Conservation (phyloP, 305 asterid genomes). For the Rubia tinctorum region DNA sequence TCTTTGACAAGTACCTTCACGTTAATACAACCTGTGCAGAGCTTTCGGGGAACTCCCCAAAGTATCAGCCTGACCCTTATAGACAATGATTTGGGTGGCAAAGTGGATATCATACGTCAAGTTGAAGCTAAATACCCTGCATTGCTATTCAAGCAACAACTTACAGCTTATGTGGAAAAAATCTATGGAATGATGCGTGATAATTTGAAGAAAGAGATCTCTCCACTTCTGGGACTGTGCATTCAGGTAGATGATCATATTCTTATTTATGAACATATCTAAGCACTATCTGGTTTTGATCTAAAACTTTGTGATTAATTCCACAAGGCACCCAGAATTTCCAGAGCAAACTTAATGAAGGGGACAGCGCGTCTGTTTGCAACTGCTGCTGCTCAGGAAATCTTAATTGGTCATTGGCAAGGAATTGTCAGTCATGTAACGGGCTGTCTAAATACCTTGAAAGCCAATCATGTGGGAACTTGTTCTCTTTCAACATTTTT, state of each 20-base stretch:
- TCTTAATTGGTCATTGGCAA: constrained; percentile 68
- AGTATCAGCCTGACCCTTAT: constrained; percentile 77
- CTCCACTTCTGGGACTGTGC: constrained; percentile 69
- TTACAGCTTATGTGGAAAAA: constrained; percentile 71
- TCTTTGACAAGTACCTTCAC: neutral
- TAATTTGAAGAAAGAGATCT: constrained; percentile 64
- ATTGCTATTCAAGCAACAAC: constrained; percentile 68
- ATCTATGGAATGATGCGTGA: constrained; percentile 69
- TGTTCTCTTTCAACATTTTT: constrained; percentile 9
- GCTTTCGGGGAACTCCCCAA: constrained; percentile 90
- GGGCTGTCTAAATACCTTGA: constrained; percentile 51
- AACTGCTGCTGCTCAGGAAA: constrained; percentile 79
- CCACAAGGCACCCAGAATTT: constrained; percentile 59
- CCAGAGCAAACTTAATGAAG: constrained; percentile 68
- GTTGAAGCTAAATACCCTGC: constrained; percentile 57
- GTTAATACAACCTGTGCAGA: constrained; percentile 36
- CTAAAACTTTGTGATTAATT: neutral
- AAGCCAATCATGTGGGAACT: constrained; percentile 59
- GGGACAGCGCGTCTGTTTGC: constrained; percentile 72
- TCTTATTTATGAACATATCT: constrained; percentile 11
- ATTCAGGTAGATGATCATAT: constrained; percentile 44
- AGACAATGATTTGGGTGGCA: constrained; percentile 51
- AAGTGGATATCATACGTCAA: constrained; percentile 26
- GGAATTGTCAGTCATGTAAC: constrained; percentile 59
- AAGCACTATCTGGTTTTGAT: constrained; percentile 7